Conservation (phyloP, 1,284 basidiomycete genomes). For the Marasmius fiardii region DNA sequence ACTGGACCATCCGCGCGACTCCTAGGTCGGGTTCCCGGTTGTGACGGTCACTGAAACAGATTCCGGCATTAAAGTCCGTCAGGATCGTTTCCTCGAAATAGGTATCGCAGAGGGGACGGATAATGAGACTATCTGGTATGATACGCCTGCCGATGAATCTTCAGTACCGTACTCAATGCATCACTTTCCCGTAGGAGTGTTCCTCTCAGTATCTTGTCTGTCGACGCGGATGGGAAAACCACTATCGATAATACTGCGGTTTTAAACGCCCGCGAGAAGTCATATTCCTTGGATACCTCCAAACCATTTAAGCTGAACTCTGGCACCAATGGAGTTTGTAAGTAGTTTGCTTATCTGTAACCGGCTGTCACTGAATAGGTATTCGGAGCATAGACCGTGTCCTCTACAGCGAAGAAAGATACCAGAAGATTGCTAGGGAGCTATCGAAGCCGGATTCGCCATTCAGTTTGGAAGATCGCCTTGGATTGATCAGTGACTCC, state of each 20-base stretch:
- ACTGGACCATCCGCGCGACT: background rate
- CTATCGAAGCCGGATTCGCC: slow-evolving; percentile 62
- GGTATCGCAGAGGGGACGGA: slow-evolving; percentile 79
- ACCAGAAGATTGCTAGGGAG: slow-evolving; percentile 78
- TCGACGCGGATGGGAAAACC: slow-evolving; percentile 55
- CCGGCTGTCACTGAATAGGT: background rate
- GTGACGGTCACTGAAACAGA: slow-evolving; percentile 80
- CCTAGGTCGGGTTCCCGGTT: slow-evolving; percentile 84
- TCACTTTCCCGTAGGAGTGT: slow-evolving; percentile 55
- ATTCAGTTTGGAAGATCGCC: slow-evolving; percentile 83
- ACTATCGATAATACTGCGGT: slow-evolving; percentile 64
- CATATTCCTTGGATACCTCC: slow-evolving; percentile 66
- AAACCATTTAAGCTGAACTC: slow-evolving; percentile 87
- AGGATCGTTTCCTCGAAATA: slow-evolving; percentile 92
- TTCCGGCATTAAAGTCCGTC: slow-evolving; percentile 72
- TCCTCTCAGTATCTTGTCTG: slow-evolving; percentile 76
- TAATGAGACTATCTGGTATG: slow-evolving; percentile 89
- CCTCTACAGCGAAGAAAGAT: slow-evolving; percentile 79
- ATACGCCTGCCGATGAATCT: slow-evolving; percentile 11
- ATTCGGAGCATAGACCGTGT: slow-evolving; percentile 64
- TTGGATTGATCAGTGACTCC: slow-evolving; percentile 83
- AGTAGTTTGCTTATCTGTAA: slow-evolving; percentile 27
- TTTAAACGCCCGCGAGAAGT: slow-evolving; percentile 69
- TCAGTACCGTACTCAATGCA: background rate
- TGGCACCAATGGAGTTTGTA: slow-evolving; percentile 87